Base-by-base conservation (phyloP, 2,329 filamentous ascomycete species). In the Aspergillus sp. region DNA sequence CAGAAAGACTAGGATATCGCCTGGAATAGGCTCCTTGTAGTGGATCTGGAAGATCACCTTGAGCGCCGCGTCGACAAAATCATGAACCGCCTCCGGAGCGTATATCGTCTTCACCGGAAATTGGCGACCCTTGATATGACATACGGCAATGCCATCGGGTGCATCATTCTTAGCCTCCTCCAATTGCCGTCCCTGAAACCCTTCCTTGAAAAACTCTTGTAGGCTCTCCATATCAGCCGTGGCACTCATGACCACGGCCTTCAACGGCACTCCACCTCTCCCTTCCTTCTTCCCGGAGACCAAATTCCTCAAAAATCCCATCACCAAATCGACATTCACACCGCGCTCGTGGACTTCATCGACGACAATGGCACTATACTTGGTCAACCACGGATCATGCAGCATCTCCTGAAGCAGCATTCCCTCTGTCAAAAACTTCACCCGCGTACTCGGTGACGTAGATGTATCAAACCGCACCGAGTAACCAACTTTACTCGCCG, bases 341-440 rank as follows among this genome's bases (percentile, higher is more conserved):
- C 93, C 96, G 69, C 95, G 85, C 80, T 99, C 95, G 80, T 99
- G 95, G 13, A 99, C 95, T 76, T 99, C 95, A 77, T 99, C 95
- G 7, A 99, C 92, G 19, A 99, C 85, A 0, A 99, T 84, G 3
- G 90, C 93, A 71, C 92, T 96, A 74, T 99, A 99, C 72, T 91
- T 88, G 34, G 85, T 86, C 71, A 99, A 83, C 71, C 89, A 84
- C 1, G 92, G 91, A 75, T 99, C 95, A 57, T 90, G 85, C 62
- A 99, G 78, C 77, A 99, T 89, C 77, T 99, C 96, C 75, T 98
- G 93, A 15, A 99, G 83, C 55, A 99, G 82, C 89, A 97, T 98
- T 70, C 95, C 95, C 76, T 99, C 96, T 0, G 95, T 99, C 65
- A 99, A 81, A 70, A 93, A 99, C 73, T 98, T 98, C 78, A 99